Conservation (phyloP, 1,284 basidiomycete genomes). For the Trametes pubescens region DNA sequence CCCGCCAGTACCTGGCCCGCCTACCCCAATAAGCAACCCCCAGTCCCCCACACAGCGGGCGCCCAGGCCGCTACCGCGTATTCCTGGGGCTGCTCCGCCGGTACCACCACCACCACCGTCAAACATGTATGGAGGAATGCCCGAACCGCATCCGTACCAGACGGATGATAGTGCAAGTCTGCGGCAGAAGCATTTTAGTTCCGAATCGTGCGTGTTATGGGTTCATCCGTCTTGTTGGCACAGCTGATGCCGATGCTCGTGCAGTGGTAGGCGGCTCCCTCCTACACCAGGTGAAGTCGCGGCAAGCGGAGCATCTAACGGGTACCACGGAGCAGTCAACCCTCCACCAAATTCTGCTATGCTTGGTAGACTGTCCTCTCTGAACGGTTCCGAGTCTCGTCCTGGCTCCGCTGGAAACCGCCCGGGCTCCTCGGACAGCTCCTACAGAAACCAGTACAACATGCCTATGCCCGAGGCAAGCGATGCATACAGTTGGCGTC, state of each 20-base stretch:
- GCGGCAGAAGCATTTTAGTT: conserved; percentile 35
- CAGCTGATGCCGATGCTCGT: conserved; percentile 7
- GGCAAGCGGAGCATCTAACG: conserved; percentile 21
- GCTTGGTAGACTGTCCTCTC: conserved; percentile 26
- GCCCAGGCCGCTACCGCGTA: conserved; percentile 42
- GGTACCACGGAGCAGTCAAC: conserved; percentile 22
- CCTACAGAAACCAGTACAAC: conserved; percentile 23
- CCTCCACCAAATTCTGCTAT: conserved; percentile 29
- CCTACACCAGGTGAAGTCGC: conserved; percentile 26
- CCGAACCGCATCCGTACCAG: conserved; percentile 39
- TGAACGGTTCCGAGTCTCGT: conserved; percentile 30
- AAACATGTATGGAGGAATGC: conserved; percentile 34
- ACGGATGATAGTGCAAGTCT: conserved; percentile 29
- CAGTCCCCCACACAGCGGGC: conserved; percentile 40
- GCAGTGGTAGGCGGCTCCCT: conserved; percentile 33
- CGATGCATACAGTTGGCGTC: conserved; percentile 32
- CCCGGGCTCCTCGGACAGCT: conserved; percentile 34
- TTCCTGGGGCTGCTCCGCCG: conserved; percentile 37
- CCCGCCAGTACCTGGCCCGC: conserved; percentile 18
- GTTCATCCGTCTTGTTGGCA: conserved; percentile 1
- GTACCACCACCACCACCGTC: conserved; percentile 37
- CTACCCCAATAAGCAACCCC: conserved; percentile 27
- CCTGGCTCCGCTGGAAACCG: conserved; percentile 29
- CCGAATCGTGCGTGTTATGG: conserved; percentile 36
- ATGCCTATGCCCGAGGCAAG: conserved; percentile 40